A percentile compares a stretch with the other conserved stretches of the same genome.
Evolutionary conservation across 2,329 filamentous ascomycete species (phyloP).

Genomic region (Neonectria magnoliae): DNA sequence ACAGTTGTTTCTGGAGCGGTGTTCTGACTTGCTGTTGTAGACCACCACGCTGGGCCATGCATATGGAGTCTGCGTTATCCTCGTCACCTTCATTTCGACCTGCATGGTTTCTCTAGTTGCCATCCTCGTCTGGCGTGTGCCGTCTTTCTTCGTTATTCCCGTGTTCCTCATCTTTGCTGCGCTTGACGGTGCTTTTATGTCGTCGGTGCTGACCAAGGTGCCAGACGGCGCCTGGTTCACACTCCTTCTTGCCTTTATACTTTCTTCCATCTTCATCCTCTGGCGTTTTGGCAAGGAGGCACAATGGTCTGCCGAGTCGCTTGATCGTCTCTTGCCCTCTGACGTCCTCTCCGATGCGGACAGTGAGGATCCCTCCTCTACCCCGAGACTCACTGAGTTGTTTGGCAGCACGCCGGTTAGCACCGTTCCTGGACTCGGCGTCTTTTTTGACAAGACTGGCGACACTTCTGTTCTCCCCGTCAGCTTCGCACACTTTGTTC

Average conservation of each 20-base stretch:
- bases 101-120: slow-evolving; percentile 77
- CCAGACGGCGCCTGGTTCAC: slow-evolving; percentile 83
- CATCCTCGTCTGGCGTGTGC: slow-evolving; percentile 74
- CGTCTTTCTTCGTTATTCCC: slow-evolving; percentile 65
- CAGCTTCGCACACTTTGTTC: slow-evolving; percentile 73
- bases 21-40: slow-evolving; percentile 41
- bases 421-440: slow-evolving; percentile 66
- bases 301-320: slow-evolving; percentile 75
- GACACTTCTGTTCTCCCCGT: background rate
- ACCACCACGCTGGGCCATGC: slow-evolving; percentile 75
- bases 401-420: slow-evolving; percentile 54
- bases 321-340: slow-evolving; percentile 63
- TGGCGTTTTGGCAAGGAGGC: slow-evolving; percentile 84
- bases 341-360: slow-evolving; percentile 39
- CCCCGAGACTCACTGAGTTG: background rate
- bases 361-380: background rate
- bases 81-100: slow-evolving; percentile 80
- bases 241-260: slow-evolving; percentile 66
- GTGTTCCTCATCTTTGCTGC: slow-evolving; percentile 69
- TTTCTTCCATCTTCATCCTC: slow-evolving; percentile 72
- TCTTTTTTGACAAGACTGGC: slow-evolving; percentile 82
- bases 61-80: slow-evolving; percentile 81
- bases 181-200: slow-evolving; percentile 75
- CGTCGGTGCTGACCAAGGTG: slow-evolving; percentile 74
- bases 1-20: background rate